Evolutionary conservation across 2,329 filamentous ascomycete genomes (phyloP).

Genomic region (Periconia macrospinosa): DNA sequence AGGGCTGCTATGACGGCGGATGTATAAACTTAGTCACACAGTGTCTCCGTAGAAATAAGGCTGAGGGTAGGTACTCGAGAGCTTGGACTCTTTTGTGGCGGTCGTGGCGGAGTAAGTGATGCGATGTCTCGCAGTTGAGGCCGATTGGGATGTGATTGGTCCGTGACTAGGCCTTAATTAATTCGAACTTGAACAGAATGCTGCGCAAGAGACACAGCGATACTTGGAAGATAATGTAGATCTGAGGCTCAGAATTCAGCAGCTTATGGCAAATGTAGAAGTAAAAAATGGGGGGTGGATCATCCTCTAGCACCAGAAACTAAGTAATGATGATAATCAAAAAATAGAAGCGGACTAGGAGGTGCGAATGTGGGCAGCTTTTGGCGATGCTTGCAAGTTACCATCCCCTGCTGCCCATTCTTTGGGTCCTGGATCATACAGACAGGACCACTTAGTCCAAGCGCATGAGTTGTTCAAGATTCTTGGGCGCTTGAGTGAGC

Average conservation of each 20-base stretch:
- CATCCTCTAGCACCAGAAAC: neutral
- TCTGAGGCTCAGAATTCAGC: constrained; percentile 3
- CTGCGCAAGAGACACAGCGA: no score
- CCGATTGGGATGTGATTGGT: constrained; percentile 26
- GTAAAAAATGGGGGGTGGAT: neutral
- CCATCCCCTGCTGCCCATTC: constrained; percentile 17
- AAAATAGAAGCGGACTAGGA: neutral
- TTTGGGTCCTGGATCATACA: no score
- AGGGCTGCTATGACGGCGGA: constrained; percentile 33
- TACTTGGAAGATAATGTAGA: no score
- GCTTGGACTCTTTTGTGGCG: constrained; percentile 35
- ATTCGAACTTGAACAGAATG: no score
- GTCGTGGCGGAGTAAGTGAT: constrained; percentile 39
- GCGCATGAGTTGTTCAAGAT: constrained; percentile 37
- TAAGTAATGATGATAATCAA: neutral
- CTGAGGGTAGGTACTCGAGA: constrained; percentile 27
- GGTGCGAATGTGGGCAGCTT: neutral
- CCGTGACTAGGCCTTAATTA: constrained; percentile 27
- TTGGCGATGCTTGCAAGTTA: constrained; percentile 1
- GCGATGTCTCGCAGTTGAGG: constrained; percentile 39
- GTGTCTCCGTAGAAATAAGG: constrained; percentile 37
- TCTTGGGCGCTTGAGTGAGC: constrained; percentile 36
- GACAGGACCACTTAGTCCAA: constrained; percentile 13
- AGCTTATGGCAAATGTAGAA: constrained; percentile 11
- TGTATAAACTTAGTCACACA: constrained; percentile 34